Base-by-base conservation (phyloP, 108 stramenopile species). In the Cylindrotheca closterium region DNA sequence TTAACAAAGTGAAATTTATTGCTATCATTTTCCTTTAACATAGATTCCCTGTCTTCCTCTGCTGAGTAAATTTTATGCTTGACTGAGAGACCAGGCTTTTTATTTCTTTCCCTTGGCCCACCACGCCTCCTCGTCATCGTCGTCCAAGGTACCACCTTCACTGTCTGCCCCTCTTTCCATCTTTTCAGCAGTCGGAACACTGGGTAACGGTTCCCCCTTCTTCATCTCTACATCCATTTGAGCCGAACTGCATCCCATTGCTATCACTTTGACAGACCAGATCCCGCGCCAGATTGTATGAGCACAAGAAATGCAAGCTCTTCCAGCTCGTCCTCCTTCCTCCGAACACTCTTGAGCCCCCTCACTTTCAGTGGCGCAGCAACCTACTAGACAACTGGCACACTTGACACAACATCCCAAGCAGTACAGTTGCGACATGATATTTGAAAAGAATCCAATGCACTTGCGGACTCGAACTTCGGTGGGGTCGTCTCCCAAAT, bases 281-380 rank as follows among this genome's bases (percentile, higher is more conserved):
- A 86, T 80, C 0, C 85, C 85, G 22, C 77, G 63, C 79, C 79
- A 80, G 34, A 69, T 65, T 32, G 75, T 86, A 19, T 53, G 70
- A 22, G 70, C 81, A 57, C 77, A 75, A n/a, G 64, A 61, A n/a
- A 47, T 64, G 58, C 85, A 86, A 3, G 81, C 79, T 17, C 65
- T 48, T 15, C 69, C 68, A 12, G 81, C 81, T 29, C 85, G 62
- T 21, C 73, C 68, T 28, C 70, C 81, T 52, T 82, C 79, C 17
- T 65, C 65, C 23, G 69, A 66, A 56, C 73, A 86, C 46, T 86
- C 81, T 57, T 86, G 85, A 22, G 79, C 85, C 17, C 85, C 85
- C 32, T 51, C 73, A 48, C 46, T 33, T 8, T 78, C 85, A 5
- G 69, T 60, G 12, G 85, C 85, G 28, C 79, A 82, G 46, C 70